Conservation (phyloP, 371 early-diverging fungal genomes). For the Mucor sp. region DNA sequence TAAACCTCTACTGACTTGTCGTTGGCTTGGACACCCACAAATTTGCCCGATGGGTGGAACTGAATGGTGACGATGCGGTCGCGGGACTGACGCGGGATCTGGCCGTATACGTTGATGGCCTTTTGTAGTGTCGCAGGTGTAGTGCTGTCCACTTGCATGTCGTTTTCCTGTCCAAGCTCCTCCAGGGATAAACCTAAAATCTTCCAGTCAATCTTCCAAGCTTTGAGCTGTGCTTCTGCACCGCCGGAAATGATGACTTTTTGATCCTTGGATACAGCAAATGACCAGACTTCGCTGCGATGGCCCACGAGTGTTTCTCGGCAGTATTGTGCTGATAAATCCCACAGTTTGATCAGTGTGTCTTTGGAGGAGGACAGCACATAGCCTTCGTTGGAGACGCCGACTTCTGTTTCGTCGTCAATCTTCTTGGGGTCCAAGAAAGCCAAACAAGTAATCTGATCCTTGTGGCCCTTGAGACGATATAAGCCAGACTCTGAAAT, state of each 20-base stretch:
- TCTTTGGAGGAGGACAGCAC: constrained; percentile 91
- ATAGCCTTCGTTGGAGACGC: constrained; percentile 59
- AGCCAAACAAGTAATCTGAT: constrained; percentile 78
- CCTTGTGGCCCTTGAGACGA: constrained; percentile 92
- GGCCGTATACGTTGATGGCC: constrained; percentile 72
- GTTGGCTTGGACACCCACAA: constrained; percentile 76
- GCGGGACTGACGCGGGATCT: constrained; percentile 77
- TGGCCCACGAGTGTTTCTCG: constrained; percentile 94
- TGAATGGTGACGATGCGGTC: constrained; percentile 78
- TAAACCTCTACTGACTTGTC: constrained; percentile 87
- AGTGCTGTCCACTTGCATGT: constrained; percentile 26
- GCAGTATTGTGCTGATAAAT: constrained; percentile 89
- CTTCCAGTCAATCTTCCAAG: constrained; percentile 82
- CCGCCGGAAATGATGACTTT: constrained; percentile 82
- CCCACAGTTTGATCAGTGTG: constrained; percentile 95
- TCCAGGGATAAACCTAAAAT: constrained; percentile 48
- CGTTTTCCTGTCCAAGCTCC: constrained; percentile 40
- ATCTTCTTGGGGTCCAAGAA: constrained; percentile 46
- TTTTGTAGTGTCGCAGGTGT: constrained; percentile 42
- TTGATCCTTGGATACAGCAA: constrained; percentile 66
- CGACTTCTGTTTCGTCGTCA: constrained; percentile 30
- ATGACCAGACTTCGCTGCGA: constrained; percentile 91
- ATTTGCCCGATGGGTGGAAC: constrained; percentile 77
- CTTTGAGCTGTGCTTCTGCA: constrained; percentile 81
- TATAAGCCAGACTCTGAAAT: constrained; percentile 88